Evolutionary conservation across 768 basidiomycete genomes (phyloP).

Genomic region (Hydnomerulius pinastri): DNA sequence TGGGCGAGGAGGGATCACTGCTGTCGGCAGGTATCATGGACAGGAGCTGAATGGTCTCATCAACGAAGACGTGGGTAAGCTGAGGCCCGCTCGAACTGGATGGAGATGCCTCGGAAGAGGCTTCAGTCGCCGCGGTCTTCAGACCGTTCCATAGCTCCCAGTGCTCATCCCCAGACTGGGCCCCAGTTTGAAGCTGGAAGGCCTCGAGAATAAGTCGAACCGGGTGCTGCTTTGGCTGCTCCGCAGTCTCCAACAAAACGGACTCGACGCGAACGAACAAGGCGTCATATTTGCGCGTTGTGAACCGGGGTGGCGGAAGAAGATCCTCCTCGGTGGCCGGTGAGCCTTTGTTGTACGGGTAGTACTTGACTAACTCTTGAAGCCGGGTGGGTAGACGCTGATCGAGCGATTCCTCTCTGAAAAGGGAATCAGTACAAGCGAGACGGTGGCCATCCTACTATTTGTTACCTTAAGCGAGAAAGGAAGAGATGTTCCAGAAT

Average conservation of each 20-base stretch:
- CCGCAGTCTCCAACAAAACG: conserved; percentile 39
- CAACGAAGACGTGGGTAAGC: conserved; percentile 59
- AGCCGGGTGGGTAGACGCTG: conserved; percentile 69
- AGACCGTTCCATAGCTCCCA: conserved; percentile 57
- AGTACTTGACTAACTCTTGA: conserved; percentile 65
- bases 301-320: conserved; percentile 65
- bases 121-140: conserved; percentile 41
- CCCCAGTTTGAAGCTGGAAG: conserved; percentile 42
- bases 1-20: conserved; percentile 30
- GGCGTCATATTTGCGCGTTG: conserved; percentile 64
- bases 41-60: conserved; percentile 61
- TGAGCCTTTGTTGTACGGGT: conserved; percentile 54
- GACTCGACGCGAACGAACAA: conserved; percentile 69
- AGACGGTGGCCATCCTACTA: not conserved
- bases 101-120: conserved; percentile 16
- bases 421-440: conserved; percentile 2
- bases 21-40: conserved; percentile 50
- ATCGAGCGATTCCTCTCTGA: conserved; percentile 58
- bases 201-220: conserved; percentile 65
- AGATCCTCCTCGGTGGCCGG: conserved; percentile 41
- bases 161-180: conserved; percentile 37
- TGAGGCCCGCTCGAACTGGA: conserved; percentile 34
- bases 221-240: conserved; percentile 51
- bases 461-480: conserved; percentile 62
- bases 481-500: conserved; percentile 79